These are phyloP conservation scores for Populus simonii DNA, from an alignment of 345 rosid species.

Conservation along the genomic window DNA sequence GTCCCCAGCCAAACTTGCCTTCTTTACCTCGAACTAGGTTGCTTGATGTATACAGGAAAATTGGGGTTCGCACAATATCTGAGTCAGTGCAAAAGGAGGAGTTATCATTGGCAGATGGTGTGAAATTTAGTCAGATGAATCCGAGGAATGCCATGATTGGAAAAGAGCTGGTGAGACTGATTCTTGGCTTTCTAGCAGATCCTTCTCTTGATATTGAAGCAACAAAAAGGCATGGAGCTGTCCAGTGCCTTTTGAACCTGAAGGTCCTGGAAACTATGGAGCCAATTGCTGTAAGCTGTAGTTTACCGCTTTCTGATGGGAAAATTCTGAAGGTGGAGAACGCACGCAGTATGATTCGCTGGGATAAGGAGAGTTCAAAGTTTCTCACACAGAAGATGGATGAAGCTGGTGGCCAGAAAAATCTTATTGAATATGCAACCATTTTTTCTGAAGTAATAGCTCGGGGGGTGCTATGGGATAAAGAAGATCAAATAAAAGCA, in stretches of 20 bases:
- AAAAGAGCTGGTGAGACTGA: conserved; percentile 45
- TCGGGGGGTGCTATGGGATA: conserved; percentile 48
- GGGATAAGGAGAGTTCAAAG: conserved; percentile 49
- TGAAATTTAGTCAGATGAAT: conserved; percentile 25
- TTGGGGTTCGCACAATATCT: conserved; percentile 62
- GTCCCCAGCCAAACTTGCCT: conserved; percentile 49
- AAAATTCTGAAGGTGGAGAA: conserved; percentile 17
- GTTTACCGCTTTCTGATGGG: conserved; percentile 37
- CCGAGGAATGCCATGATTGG: conserved; percentile 23
- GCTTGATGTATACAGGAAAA: conserved; percentile 41
- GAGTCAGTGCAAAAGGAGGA: conserved; percentile 43
- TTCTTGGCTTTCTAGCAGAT: conserved; percentile 57
- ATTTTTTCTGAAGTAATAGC: conserved; percentile 50
- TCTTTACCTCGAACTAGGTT: conserved; percentile 38
- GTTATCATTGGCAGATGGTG: conserved; percentile 17
- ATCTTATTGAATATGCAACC: conserved; percentile 45
- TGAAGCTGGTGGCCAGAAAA: conserved; percentile 28
- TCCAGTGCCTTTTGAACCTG: conserved; percentile 38
- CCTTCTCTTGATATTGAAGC: conserved; percentile 47
- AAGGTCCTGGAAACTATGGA: conserved; percentile 38
- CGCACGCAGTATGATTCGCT: conserved; percentile 36
- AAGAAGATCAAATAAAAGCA: conserved; percentile 32
- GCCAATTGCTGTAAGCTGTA: conserved; percentile 33
- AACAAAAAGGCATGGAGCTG: conserved; percentile 42
- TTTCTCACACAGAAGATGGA: conserved; percentile 46